A percentile compares a stretch with the other conserved stretches of the same genome.
These are phyloP conservation scores for Drechslera avenae DNA, from an alignment of 2,329 filamentous ascomycete genomes.

Conservation along the genomic window DNA sequence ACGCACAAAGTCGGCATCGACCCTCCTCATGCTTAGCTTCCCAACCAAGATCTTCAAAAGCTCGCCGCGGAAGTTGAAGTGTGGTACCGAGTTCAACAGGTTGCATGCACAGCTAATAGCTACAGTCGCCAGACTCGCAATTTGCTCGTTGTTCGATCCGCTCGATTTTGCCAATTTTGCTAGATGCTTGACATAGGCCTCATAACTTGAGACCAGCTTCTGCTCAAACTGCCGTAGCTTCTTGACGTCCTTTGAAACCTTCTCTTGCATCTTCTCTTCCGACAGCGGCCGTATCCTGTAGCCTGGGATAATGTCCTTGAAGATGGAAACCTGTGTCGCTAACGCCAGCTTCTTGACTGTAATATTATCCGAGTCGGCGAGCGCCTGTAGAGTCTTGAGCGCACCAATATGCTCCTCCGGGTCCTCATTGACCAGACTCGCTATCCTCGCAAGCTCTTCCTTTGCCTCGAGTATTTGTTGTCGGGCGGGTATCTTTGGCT, in stretches of 20 bases:
- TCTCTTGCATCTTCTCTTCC: constrained; percentile 75
- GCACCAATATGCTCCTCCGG: constrained; percentile 86
- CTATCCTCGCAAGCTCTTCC: constrained; percentile 87
- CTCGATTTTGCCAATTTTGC: constrained; percentile 66
- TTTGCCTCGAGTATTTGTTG: constrained; percentile 87
- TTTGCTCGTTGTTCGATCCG: constrained; percentile 49
- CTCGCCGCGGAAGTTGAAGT: constrained; percentile 95
- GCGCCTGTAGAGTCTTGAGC: constrained; percentile 76
- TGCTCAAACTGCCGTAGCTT: constrained; percentile 85
- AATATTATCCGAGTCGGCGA: constrained; percentile 70
- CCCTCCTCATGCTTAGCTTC: constrained; percentile 74
- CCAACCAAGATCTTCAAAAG: constrained; percentile 84
- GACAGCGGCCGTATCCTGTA: constrained; percentile 86
- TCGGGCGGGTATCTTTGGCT: constrained; percentile 71
- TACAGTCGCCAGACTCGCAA: constrained; percentile 65
- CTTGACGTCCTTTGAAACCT: constrained; percentile 90
- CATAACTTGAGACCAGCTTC: constrained; percentile 82
- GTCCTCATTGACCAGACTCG: constrained; percentile 81
- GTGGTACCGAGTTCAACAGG: constrained; percentile 79
- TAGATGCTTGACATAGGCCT: constrained; percentile 79
- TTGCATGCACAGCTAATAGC: constrained; percentile 86
- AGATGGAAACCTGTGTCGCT: constrained; percentile 85
- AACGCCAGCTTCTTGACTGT: constrained; percentile 85
- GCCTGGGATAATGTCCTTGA: constrained; percentile 94
- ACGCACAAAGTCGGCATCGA: constrained; percentile 77